phyloP scores from a whole-genome alignment of 2,329 filamentous ascomycete species.

The Rhinocladiella mackenziei region DNA sequence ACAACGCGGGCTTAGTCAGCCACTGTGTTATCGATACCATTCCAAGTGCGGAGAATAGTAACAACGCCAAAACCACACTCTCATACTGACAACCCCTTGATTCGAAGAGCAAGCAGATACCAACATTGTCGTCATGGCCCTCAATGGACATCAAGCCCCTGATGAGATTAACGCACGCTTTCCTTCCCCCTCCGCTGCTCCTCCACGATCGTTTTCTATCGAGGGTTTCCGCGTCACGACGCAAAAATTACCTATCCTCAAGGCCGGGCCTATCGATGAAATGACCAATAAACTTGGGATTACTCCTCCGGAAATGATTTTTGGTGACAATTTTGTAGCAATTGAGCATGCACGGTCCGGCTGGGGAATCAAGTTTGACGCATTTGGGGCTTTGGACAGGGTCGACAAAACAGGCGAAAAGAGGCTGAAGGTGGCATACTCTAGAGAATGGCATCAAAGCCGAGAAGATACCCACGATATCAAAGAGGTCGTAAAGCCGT shows the following conservation, averaged over 20 bases:
- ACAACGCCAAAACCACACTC: neutral
- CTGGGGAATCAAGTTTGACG: constrained; percentile 78
- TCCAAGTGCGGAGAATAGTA: neutral
- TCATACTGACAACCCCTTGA: neutral
- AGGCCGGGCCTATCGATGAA: constrained; percentile 80
- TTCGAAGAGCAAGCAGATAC: no score
- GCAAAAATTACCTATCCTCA: constrained; percentile 91
- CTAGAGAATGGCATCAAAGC: constrained; percentile 76
- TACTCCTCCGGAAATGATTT: constrained; percentile 96
- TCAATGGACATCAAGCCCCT: constrained; percentile 23
- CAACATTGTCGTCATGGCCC: constrained; percentile 17
- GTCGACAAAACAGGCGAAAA: constrained; percentile 90
- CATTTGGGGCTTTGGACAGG: constrained; percentile 78
- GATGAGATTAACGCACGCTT: constrained; percentile 49
- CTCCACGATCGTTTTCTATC: constrained; percentile 57
- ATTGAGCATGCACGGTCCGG: constrained; percentile 69
- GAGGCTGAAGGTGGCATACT: constrained; percentile 93
- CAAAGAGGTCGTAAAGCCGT: constrained; percentile 89
- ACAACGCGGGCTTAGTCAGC: neutral
- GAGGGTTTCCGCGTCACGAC: constrained; percentile 70
- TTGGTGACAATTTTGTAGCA: constrained; percentile 84
- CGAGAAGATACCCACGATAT: constrained; percentile 77
- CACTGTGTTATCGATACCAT: no score
- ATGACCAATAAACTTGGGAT: constrained; percentile 78
- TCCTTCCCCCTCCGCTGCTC: constrained; percentile 43